phyloP scores from a whole-genome alignment of 768 basidiomycete genomes.

The Boletus coccyginus region DNA sequence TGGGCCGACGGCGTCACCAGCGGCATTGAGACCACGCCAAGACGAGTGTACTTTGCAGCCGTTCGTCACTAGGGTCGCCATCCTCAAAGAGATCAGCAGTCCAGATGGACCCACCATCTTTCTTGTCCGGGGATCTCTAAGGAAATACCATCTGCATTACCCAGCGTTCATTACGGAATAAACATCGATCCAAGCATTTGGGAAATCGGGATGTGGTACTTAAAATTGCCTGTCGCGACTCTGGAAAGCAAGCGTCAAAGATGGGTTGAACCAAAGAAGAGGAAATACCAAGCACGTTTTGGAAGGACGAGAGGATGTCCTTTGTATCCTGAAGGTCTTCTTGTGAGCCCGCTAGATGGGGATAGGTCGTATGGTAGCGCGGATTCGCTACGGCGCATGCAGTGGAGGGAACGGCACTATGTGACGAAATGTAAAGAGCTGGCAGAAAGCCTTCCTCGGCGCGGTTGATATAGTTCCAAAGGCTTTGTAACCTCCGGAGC shows the following conservation, averaged over 20 bases:
- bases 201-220: conserved; percentile 37
- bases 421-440: conserved; percentile 11
- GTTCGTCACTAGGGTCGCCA: conserved; percentile 68
- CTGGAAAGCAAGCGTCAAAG: conserved; percentile 65
- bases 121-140: conserved; percentile 62
- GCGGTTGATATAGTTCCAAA: conserved; percentile 3
- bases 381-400: conserved; percentile 60
- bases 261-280: conserved; percentile 46
- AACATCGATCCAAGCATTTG: conserved; percentile 77
- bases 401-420: conserved; percentile 53
- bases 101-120: conserved; percentile 51
- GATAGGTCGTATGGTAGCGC: conserved; percentile 58
- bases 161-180: conserved; percentile 83
- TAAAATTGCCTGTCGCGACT: conserved; percentile 50
- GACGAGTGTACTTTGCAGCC: conserved; percentile 65
- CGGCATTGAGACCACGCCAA: conserved; percentile 85
- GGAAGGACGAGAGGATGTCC: conserved; percentile 64
- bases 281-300: conserved; percentile 55
- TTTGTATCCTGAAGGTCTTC: conserved; percentile 65
- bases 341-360: conserved; percentile 67
- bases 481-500: neutral
- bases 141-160: conserved; percentile 55
- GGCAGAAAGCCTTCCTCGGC: conserved; percentile 37
- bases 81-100: conserved; percentile 73
- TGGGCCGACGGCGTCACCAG: conserved; percentile 41